A percentile compares a stretch with the other conserved stretches of the same genome.
phyloP scores from a whole-genome alignment of 2,329 filamentous ascomycete genomes.

The Fusarium longipes region DNA sequence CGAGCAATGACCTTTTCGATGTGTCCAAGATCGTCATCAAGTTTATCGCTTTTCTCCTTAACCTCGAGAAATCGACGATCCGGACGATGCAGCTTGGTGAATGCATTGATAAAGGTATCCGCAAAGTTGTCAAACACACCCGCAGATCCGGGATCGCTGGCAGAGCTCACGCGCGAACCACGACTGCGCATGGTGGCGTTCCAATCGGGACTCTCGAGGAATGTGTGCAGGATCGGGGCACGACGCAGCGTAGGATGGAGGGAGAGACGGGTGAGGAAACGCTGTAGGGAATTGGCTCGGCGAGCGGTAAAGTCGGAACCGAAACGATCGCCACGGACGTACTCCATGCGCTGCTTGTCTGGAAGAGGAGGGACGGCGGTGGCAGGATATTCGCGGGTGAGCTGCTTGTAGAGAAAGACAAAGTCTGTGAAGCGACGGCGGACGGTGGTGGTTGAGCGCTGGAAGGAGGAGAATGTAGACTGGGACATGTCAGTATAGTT shows the following conservation, averaged over 20 bases:
- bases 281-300: slow-evolving; percentile 88
- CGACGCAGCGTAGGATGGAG: slow-evolving; percentile 90
- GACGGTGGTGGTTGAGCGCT: slow-evolving; percentile 80
- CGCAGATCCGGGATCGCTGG: slow-evolving; percentile 61
- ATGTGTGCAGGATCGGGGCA: slow-evolving; percentile 83
- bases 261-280: slow-evolving; percentile 87
- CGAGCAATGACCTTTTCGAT: slow-evolving; percentile 96
- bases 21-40: slow-evolving; percentile 91
- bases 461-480: slow-evolving; percentile 95
- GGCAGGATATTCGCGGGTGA: slow-evolving; percentile 88
- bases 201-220: slow-evolving; percentile 95
- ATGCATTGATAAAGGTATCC: slow-evolving; percentile 96
- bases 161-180: slow-evolving; percentile 70
- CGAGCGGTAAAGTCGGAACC: slow-evolving; percentile 90
- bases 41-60: slow-evolving; percentile 89
- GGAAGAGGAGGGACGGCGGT: slow-evolving; percentile 93
- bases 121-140: slow-evolving; percentile 95
- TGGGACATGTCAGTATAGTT: slow-evolving; percentile 51
- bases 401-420: slow-evolving; percentile 92
- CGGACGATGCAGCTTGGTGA: slow-evolving; percentile 94
- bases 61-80: slow-evolving; percentile 96
- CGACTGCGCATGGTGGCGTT: slow-evolving; percentile 92
- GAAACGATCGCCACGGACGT: slow-evolving; percentile 95
- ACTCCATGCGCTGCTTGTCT: slow-evolving; percentile 99
- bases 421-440: slow-evolving; percentile 98